Percentiles rank a stretch among this genome's conserved stretches.
phyloP scores from a whole-genome alignment of 805 yeast genomes.

The Ogataea methylovora region DNA sequence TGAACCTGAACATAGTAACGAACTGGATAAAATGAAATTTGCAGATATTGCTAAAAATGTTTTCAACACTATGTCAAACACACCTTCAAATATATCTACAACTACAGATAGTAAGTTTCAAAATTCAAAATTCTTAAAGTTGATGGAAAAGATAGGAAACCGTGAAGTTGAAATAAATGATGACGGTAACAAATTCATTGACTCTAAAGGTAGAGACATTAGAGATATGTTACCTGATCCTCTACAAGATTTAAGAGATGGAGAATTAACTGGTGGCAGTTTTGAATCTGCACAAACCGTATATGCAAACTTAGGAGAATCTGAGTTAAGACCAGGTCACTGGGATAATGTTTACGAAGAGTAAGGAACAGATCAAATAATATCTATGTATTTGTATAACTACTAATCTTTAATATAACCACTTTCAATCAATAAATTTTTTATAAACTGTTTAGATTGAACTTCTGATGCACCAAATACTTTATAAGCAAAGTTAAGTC shows the following conservation, averaged over 20 bases:
- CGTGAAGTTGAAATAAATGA: slow-evolving; percentile 30
- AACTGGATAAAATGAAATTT: slow-evolving; percentile 26
- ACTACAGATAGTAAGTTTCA: slow-evolving; percentile 29
- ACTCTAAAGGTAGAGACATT: slow-evolving; percentile 30
- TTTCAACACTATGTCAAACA: slow-evolving; percentile 28
- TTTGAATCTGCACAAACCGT: slow-evolving; percentile 17
- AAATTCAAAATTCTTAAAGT: slow-evolving; percentile 31
- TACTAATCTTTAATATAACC: not conserved
- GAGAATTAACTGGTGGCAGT: slow-evolving; percentile 10
- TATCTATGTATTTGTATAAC: not conserved
- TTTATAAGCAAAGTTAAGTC: slow-evolving; percentile 12
- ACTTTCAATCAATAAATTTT: not conserved
- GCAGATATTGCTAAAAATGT: slow-evolving; percentile 33
- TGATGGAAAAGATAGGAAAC: slow-evolving; percentile 32
- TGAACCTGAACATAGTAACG: slow-evolving; percentile 7
- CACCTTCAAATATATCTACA: slow-evolving; percentile 18
- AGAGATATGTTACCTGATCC: slow-evolving; percentile 22
- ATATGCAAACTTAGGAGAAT: slow-evolving; percentile 10
- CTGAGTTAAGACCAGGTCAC: slow-evolving; percentile 11
- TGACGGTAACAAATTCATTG: slow-evolving; percentile 29
- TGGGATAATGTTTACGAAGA: slow-evolving; percentile 10
- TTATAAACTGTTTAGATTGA: slow-evolving; percentile 5
- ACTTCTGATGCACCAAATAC: slow-evolving; percentile 10
- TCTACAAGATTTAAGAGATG: slow-evolving; percentile 16
- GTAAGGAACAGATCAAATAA: not conserved